Evolutionary conservation across 2,329 filamentous ascomycete genomes (phyloP).

Genomic region (Colletotrichum incanum): DNA sequence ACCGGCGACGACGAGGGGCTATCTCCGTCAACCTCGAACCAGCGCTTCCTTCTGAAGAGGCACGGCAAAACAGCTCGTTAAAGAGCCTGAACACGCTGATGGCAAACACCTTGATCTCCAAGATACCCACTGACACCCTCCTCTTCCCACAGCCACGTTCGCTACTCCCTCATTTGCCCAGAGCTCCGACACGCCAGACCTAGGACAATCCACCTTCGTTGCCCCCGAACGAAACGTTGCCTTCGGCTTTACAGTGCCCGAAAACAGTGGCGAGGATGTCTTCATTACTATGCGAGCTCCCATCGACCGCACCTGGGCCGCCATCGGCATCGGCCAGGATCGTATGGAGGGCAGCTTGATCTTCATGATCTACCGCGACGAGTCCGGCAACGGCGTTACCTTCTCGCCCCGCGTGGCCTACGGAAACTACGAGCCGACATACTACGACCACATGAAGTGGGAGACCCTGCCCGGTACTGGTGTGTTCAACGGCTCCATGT

Average conservation of each 20-base stretch:
- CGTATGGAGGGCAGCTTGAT: constrained; percentile 69
- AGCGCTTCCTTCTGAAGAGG: background rate
- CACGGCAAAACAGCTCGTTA: background rate
- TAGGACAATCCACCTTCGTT: constrained; percentile 60
- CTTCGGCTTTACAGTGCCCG: constrained; percentile 67
- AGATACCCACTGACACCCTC: constrained; percentile 20
- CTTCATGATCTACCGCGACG: constrained; percentile 68
- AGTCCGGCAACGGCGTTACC: constrained; percentile 65
- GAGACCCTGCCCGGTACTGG: constrained; percentile 64
- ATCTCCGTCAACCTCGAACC: background rate
- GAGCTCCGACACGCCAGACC: constrained; percentile 47
- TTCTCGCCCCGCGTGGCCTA: constrained; percentile 68
- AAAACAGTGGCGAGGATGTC: constrained; percentile 62
- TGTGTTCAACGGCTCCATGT: constrained; percentile 61
- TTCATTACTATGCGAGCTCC: constrained; percentile 70
- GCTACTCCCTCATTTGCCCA: constrained; percentile 47
- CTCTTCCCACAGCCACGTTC: constrained; percentile 39
- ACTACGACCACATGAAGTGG: constrained; percentile 60
- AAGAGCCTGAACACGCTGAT: background rate
- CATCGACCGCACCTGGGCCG: constrained; percentile 64
- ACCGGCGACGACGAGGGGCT: background rate
- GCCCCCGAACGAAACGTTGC: constrained; percentile 59
- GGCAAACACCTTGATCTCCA: background rate
- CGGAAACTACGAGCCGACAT: constrained; percentile 68
- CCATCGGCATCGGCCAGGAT: constrained; percentile 68